Evolutionary conservation across 1,139 yeast genomes (phyloP).

Genomic region (Debaryomycetaceae sp.): DNA sequence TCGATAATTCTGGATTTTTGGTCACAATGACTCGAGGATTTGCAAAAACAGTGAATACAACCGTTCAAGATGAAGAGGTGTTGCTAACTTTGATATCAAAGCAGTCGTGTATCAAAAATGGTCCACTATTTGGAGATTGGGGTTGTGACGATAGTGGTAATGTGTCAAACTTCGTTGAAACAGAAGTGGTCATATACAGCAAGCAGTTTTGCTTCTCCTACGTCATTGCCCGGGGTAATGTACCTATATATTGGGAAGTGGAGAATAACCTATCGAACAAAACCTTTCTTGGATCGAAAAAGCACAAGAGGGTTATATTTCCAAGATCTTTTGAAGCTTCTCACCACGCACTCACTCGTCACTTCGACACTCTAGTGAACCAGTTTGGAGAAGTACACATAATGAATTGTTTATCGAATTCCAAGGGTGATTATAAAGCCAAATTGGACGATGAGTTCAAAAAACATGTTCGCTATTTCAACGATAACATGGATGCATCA

Average conservation of each 20-base stretch:
- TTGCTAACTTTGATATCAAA: constrained; percentile 63
- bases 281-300: constrained; percentile 36
- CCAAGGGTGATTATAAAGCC: constrained; percentile 33
- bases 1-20: constrained; percentile 58
- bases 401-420: constrained; percentile 49
- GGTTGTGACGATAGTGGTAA: constrained; percentile 73
- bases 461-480: constrained; percentile 29
- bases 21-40: constrained; percentile 64
- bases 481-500: constrained; percentile 11
- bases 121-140: constrained; percentile 62
- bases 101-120: constrained; percentile 58
- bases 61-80: constrained; percentile 34
- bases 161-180: constrained; percentile 63
- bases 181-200: constrained; percentile 60
- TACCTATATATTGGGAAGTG: constrained; percentile 61
- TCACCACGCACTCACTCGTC: constrained; percentile 61
- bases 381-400: constrained; percentile 65
- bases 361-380: constrained; percentile 53
- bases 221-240: constrained; percentile 62
- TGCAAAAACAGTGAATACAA: constrained; percentile 56
- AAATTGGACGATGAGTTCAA: constrained; percentile 27
- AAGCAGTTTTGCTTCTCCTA: constrained; percentile 53
- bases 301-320: constrained; percentile 44
- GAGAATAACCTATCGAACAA: constrained; percentile 44
- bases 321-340: constrained; percentile 62